Evolutionary conservation across 352 stramenopile species (phyloP).

Genomic region (Elongisporangium undulatum): DNA sequence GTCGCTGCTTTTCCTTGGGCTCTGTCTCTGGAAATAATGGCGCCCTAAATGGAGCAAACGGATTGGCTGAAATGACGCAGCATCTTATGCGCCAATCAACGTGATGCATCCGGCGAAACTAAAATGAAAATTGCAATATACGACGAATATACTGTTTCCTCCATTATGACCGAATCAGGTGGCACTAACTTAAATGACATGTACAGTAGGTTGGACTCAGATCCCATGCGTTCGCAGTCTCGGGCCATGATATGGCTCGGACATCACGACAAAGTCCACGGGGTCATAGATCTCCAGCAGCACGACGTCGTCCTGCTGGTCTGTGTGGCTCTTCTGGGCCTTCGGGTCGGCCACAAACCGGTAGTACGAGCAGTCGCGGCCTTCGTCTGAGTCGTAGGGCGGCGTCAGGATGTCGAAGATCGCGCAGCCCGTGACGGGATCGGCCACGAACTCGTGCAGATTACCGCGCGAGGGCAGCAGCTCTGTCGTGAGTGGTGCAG

Average conservation of each 20-base stretch:
- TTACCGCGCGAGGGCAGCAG: conserved; percentile 69
- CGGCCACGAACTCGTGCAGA: conserved; percentile 76
- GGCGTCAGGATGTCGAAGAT: conserved; percentile 86
- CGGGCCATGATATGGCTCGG: conserved; percentile 45
- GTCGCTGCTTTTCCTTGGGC: neutral
- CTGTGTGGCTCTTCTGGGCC: conserved; percentile 2
- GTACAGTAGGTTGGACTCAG: neutral
- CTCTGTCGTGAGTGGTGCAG: conserved; percentile 61
- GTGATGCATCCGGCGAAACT: neutral
- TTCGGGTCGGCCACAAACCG: conserved; percentile 29
- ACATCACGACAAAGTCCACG: conserved; percentile 46
- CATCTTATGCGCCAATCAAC: neutral
- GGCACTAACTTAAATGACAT: neutral
- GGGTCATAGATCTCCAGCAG: conserved; percentile 49
- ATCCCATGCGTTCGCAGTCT: conserved; percentile 8
- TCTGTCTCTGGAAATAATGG: neutral
- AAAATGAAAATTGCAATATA: neutral
- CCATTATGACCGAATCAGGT: neutral
- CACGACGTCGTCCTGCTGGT: conserved; percentile 16
- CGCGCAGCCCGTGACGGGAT: conserved; percentile 61
- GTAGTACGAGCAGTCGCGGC: conserved; percentile 76
- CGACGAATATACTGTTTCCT: neutral
- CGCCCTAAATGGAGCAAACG: neutral
- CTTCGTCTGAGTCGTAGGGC: conserved; percentile 65
- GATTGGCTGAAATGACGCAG: neutral